phyloP scores from a whole-genome alignment of 352 stramenopile genomes.

The Lagenidium sp. region DNA sequence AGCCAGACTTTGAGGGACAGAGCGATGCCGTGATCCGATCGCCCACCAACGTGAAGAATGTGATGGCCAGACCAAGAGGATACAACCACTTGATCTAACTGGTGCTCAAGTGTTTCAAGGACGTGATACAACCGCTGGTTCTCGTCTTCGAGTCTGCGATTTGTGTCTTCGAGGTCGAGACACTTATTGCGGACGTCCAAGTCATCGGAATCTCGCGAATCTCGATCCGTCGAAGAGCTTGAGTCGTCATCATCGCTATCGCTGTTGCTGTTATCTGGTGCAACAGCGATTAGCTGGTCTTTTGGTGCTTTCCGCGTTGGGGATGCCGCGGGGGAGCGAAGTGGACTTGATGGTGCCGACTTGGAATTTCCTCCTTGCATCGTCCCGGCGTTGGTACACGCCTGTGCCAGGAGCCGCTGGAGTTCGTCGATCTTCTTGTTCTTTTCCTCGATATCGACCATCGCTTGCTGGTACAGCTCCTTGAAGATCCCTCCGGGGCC shows the following conservation, averaged over 20 bases:
- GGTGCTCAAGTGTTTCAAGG: conserved; percentile 30
- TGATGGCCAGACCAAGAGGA: too few species aligned
- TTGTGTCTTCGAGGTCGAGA: conserved; percentile 30
- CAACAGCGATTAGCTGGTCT: too few species aligned
- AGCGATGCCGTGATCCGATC: conserved; percentile 1
- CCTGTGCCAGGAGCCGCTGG: conserved; percentile 30
- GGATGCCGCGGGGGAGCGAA: too few species aligned
- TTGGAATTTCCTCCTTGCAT: too few species aligned
- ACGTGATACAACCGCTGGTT: conserved; percentile 42
- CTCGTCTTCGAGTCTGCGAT: conserved; percentile 30
- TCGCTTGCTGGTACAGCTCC: conserved; percentile 59
- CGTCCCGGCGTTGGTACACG: too few species aligned
- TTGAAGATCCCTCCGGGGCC: conserved; percentile 32
- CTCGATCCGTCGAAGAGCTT: too few species aligned
- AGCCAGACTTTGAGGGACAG: conserved; percentile 49
- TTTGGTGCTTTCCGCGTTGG: too few species aligned
- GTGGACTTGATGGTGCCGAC: too few species aligned
- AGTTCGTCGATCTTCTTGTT: conserved; percentile 63
- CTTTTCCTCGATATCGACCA: conserved; percentile 57
- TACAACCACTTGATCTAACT: too few species aligned
- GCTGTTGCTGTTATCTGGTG: background rate
- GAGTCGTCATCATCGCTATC: conserved; percentile 1
- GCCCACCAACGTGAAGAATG: too few species aligned
- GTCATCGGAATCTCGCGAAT: background rate
- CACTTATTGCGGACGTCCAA: too few species aligned